Base-by-base conservation (phyloP, 2,329 filamentous ascomycete genomes). In the Hymenoscyphus fraxineus region DNA sequence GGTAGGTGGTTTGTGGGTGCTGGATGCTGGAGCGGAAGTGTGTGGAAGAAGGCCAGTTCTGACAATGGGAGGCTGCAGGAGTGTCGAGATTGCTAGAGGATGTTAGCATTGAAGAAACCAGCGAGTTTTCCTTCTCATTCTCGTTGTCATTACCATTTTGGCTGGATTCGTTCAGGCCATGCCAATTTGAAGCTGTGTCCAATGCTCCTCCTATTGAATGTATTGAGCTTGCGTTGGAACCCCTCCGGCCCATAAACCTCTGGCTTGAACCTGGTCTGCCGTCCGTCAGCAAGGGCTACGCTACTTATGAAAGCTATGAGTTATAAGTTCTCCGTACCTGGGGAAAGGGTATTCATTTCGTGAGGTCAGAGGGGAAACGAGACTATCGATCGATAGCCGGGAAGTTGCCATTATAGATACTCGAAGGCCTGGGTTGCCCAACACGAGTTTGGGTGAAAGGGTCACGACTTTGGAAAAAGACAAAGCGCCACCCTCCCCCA, bases 141-240 rank as follows among this genome's bases (percentile, higher is more conserved):
- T 94, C 44, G 99, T 99, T 76, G 91, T 88, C 93, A 84, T 97
- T 76, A 91, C 89, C 93, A 84, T 97, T 97, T 72, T 93, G 91
- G 12, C 89, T 87, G n/a, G 87, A 86, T 77, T 97, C 93, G 60
- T 80, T 83, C 71, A 88, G 82, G 16, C 88, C 83, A 66, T 83
- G 76, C 76, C 82, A 71, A 73, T 80, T 68, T 1, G 84, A 79
- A n/a, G 86, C 84, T 9, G 85, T 87, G 74, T 97, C 92, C 66
- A 96, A 80, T 41, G 86, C 84, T n/a, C 92, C 92, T 66, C 93
- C 93, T 75, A 96, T 87, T 39, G 93, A 97, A 74, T 89, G 87
- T 55, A 61, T 86, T 27, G 94, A 97, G 80, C 93, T 96, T 56
- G 93, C 89, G 32, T 88, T 91, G 62, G 95, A 98, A 67, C 87